phyloP scores from a whole-genome alignment of 805 yeast species.

The Wickerhamiella hasegawae region DNA sequence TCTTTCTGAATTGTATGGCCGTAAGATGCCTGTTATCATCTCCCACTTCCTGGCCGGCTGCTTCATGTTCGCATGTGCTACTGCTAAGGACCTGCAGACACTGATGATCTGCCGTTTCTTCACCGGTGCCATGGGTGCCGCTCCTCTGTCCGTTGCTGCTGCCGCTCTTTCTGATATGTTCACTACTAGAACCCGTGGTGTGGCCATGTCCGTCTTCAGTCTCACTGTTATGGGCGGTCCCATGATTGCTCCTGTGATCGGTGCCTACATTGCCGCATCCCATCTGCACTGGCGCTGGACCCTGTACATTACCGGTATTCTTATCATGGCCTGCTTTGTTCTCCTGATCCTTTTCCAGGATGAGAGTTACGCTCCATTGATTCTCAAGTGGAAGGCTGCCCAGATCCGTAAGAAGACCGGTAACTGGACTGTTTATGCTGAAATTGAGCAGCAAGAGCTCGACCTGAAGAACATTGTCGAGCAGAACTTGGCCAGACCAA shows the following conservation, averaged over 20 bases:
- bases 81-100: constrained; percentile 57
- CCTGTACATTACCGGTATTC: constrained; percentile 14
- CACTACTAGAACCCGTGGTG: constrained; percentile 45
- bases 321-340: constrained; percentile 21
- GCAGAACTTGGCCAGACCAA: constrained; percentile 52
- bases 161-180: constrained; percentile 71
- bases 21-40: constrained; percentile 37
- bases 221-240: constrained; percentile 60
- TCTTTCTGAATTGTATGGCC: constrained; percentile 16
- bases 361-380: constrained; percentile 27
- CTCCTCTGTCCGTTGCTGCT: constrained; percentile 66
- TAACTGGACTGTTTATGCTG: constrained; percentile 73
- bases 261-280: constrained; percentile 37
- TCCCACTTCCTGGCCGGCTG: constrained; percentile 35
- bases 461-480: constrained; percentile 41
- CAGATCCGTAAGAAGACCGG: constrained; percentile 63
- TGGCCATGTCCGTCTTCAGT: constrained; percentile 48
- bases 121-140: constrained; percentile 63
- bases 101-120: constrained; percentile 60
- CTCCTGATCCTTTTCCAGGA: constrained; percentile 24
- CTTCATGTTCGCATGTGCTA: constrained; percentile 54
- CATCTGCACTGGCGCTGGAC: constrained; percentile 8
- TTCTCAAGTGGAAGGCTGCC: constrained; percentile 50
- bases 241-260: constrained; percentile 55
- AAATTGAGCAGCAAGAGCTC: constrained; percentile 56